phyloP scores from a whole-genome alignment of 495 filamentous ascomycete genomes.

The Penicillium cataractarum region DNA sequence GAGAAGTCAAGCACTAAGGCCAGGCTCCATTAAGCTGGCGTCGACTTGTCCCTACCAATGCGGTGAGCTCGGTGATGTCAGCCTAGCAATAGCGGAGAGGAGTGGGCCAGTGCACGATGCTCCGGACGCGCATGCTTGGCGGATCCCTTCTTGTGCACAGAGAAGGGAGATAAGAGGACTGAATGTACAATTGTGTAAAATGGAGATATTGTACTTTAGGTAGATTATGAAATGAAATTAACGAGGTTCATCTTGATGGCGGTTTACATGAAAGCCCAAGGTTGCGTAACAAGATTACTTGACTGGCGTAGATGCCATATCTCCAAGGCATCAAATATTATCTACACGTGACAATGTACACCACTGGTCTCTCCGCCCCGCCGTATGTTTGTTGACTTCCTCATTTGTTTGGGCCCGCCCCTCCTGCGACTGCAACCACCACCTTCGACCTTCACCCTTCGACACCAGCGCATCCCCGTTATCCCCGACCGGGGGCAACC shows the following conservation, averaged over 20 bases:
- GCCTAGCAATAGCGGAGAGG: constrained; percentile 20
- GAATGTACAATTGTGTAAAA: too few relatives aligned
- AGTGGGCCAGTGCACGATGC: constrained; percentile 30
- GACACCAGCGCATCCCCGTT: constrained; percentile 12
- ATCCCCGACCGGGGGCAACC: constrained; percentile 37
- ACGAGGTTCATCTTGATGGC: background rate
- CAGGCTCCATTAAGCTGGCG: constrained; percentile 15
- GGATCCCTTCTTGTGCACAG: background rate
- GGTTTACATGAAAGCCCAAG: background rate
- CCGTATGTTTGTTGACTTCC: constrained; percentile 47
- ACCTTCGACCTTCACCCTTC: constrained; percentile 9
- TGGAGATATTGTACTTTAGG: background rate
- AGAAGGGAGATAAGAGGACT: background rate
- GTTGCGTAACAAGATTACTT: background rate
- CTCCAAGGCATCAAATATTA: background rate
- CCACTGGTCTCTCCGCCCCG: constrained; percentile 13
- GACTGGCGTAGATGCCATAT: constrained; percentile 4
- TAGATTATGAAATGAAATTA: background rate
- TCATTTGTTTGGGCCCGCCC: constrained; percentile 33
- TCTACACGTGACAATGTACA: constrained; percentile 25
- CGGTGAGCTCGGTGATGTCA: constrained; percentile 36
- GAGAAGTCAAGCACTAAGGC: constrained; percentile 1
- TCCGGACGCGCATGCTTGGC: constrained; percentile 3
- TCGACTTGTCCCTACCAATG: constrained; percentile 15
- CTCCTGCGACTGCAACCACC: constrained; percentile 22